phyloP scores from a whole-genome alignment of 805 yeast species.

The Priceomyces melissophilus region DNA sequence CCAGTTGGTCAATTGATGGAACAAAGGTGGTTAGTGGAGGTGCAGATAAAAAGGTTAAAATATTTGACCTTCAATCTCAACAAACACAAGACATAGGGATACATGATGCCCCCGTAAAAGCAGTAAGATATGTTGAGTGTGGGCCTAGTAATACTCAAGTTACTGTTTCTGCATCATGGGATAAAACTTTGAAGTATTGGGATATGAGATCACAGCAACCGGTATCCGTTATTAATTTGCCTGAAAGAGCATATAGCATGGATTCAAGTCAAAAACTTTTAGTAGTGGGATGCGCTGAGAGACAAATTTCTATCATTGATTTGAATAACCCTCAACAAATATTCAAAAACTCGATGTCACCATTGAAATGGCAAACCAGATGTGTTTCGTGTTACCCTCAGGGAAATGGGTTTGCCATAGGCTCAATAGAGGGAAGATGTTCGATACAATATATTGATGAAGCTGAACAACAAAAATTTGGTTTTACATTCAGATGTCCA shows the following conservation, averaged over 20 bases:
- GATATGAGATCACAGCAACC: conserved; percentile 85
- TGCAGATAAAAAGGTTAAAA: conserved; percentile 80
- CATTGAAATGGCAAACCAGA: conserved; percentile 88
- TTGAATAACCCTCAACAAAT: conserved; percentile 79
- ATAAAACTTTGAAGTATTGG: conserved; percentile 92
- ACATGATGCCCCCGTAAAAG: conserved; percentile 77
- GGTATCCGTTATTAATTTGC: conserved; percentile 73
- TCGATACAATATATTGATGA: conserved; percentile 91
- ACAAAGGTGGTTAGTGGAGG: conserved; percentile 81
- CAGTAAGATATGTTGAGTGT: conserved; percentile 74
- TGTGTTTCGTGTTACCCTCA: conserved; percentile 80
- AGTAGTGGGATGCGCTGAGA: conserved; percentile 92
- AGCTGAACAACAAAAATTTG: conserved; percentile 62
- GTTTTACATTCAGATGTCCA: conserved; percentile 94
- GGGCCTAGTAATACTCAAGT: conserved; percentile 82
- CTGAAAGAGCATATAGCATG: conserved; percentile 90
- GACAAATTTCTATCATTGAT: conserved; percentile 74
- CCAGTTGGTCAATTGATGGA: conserved; percentile 86
- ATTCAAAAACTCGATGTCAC: conserved; percentile 69
- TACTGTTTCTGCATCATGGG: conserved; percentile 94
- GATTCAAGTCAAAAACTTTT: conserved; percentile 75
- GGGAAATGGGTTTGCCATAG: conserved; percentile 90
- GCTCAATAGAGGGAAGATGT: conserved; percentile 93
- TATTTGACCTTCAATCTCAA: conserved; percentile 79
- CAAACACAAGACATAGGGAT: conserved; percentile 82